A percentile compares a stretch with the other conserved stretches of the same genome.
phyloP scores from a whole-genome alignment of 768 basidiomycete species.

The Brasilioporus rufonigricans region DNA sequence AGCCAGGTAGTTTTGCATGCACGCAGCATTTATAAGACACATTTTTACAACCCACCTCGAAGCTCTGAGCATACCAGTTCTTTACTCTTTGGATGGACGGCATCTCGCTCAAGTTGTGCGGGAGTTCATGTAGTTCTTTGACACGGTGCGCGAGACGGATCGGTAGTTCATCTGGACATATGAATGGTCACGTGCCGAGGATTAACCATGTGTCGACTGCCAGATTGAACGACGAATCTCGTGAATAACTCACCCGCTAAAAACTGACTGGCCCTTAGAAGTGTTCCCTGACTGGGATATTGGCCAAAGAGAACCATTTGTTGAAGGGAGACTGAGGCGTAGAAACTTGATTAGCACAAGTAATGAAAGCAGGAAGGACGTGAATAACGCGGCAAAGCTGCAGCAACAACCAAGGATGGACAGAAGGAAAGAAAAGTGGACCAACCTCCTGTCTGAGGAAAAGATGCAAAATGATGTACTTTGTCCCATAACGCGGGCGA shows the following conservation, averaged over 20 bases:
- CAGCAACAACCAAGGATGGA: neutral
- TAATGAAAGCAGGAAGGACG: neutral
- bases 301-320: slow-evolving; percentile 99
- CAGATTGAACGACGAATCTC: neutral
- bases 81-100: slow-evolving; percentile 91
- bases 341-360: slow-evolving; percentile 6
- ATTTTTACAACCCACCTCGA: slow-evolving; percentile 65
- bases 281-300: slow-evolving; percentile 91
- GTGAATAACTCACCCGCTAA: slow-evolving; percentile 55
- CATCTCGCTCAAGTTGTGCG: slow-evolving; percentile 89
- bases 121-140: slow-evolving; percentile 92
- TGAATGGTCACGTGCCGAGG: neutral
- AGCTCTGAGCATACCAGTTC: slow-evolving; percentile 99
- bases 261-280: slow-evolving; percentile 90
- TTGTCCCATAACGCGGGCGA: slow-evolving; percentile 80
- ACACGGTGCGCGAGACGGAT: slow-evolving; percentile 94
- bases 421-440: neutral
- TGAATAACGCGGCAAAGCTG: neutral
- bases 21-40: neutral
- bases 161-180: slow-evolving; percentile 77
- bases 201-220: neutral
- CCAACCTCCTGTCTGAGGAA: slow-evolving; percentile 89
- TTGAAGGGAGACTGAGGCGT: slow-evolving; percentile 80
- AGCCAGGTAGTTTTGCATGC: neutral
- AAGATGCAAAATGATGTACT: slow-evolving; percentile 88